phyloP scores from a whole-genome alignment of 2,329 filamentous ascomycete genomes.

The Trichoderma citrinoviride region DNA sequence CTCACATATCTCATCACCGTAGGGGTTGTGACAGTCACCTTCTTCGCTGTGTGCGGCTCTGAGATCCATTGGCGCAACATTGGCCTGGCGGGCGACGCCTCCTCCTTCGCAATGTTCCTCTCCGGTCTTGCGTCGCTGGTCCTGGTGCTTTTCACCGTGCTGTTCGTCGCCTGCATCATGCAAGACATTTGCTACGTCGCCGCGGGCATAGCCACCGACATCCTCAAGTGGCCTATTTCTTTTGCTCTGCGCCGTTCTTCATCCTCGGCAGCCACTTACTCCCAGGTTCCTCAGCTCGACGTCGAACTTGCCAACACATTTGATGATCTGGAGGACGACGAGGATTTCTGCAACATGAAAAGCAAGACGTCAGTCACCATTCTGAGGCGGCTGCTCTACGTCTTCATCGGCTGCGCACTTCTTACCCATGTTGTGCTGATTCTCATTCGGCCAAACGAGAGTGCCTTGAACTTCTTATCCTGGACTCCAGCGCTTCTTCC shows the following conservation, averaged over 20 bases:
- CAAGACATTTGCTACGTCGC: conserved; percentile 28
- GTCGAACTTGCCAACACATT: conserved; percentile 2
- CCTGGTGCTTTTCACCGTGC: conserved; percentile 19
- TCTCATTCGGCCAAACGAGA: conserved; percentile 33
- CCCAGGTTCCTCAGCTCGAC: conserved; percentile 19
- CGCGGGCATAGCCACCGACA: conserved; percentile 25
- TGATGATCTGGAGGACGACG: conserved; percentile 3
- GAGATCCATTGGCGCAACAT: conserved; percentile 34
- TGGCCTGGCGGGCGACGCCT: conserved; percentile 28
- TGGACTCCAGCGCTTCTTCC: conserved; percentile 37
- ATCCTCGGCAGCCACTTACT: neutral
- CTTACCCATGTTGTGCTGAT: conserved; percentile 29
- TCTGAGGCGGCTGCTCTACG: conserved; percentile 22
- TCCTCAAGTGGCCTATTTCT: conserved; percentile 25
- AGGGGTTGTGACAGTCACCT: conserved; percentile 30
- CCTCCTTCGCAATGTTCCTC: conserved; percentile 29
- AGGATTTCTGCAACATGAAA: conserved; percentile 11
- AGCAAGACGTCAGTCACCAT: neutral
- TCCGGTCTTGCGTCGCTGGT: conserved; percentile 29
- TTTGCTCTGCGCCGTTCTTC: conserved; percentile 18
- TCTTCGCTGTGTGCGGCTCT: conserved; percentile 33
- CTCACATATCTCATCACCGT: conserved; percentile 26
- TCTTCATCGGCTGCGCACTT: conserved; percentile 28
- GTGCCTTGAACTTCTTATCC: conserved; percentile 36
- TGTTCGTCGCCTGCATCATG: conserved; percentile 24